Conservation (phyloP, 495 filamentous ascomycete species). For the Patellaria atrata region DNA sequence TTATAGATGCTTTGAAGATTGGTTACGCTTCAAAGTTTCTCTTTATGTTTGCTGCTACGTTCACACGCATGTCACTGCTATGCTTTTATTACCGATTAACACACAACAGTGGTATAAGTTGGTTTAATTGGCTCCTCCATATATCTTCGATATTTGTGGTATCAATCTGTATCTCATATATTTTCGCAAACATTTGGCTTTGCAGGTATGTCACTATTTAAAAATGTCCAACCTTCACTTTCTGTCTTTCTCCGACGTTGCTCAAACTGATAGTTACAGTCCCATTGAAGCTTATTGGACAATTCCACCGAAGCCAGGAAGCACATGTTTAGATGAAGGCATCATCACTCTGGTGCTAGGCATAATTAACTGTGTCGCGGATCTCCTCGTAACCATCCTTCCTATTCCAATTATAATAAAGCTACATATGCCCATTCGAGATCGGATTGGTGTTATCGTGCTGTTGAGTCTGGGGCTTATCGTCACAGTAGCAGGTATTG, state of each 20-base stretch:
- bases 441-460: conserved; percentile 40
- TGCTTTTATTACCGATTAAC: conserved; percentile 42
- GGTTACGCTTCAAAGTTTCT: conserved; percentile 38
- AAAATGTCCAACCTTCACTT: neutral
- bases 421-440: conserved; percentile 38
- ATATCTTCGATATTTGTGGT: conserved; percentile 32
- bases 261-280: conserved; percentile 26
- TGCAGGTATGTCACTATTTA: conserved; percentile 35
- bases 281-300: conserved; percentile 37
- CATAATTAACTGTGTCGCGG: conserved; percentile 45
- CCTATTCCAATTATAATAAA: conserved; percentile 46
- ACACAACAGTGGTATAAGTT: conserved; percentile 24
- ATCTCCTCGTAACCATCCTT: conserved; percentile 41
- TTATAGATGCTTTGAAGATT: conserved; percentile 27
- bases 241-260: conserved; percentile 7
- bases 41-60: conserved; percentile 37
- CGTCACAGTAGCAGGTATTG: conserved; percentile 41
- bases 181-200: conserved; percentile 38
- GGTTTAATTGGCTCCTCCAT: conserved; percentile 32
- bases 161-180: conserved; percentile 33
- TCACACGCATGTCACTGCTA: conserved; percentile 44
- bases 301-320: conserved; percentile 22
- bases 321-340: conserved; percentile 37
- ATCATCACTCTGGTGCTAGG: conserved; percentile 38
- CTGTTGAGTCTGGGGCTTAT: conserved; percentile 45